Base-by-base conservation (phyloP, 495 filamentous ascomycete genomes). In the Aeminium ludgeri region DNA sequence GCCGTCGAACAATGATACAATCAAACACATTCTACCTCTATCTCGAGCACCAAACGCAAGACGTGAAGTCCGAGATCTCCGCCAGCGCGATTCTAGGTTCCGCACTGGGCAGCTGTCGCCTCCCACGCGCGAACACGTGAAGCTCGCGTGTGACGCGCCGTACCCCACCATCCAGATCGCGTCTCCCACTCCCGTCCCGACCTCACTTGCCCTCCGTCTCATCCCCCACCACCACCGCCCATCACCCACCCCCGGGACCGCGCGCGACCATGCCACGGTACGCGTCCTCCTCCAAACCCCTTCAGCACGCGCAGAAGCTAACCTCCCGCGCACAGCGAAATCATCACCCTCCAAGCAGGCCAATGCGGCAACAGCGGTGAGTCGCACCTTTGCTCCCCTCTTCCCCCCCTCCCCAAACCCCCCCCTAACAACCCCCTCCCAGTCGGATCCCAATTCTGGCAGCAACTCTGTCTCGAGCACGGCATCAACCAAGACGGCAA, bases 291-390 rank as follows among this genome's bases (percentile, higher is more conserved):
- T n/a, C 19, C 6, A 10, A 15, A 25, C 19, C 34, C 10, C 15
- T 34, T n/a, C 2, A 6, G n/a, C 12, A 11, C n/a, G n/a, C n/a
- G n/a, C n/a, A n/a, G n/a, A 17, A 30, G 12, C 45, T 36, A 25
- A 13, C 34, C n/a, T n/a, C n/a, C 15, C 13, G 18, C 23, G 11
- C 32, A 2, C 40, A 96, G 89, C 64, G 89, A 97, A 73, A 96
- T 97, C 57, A 97, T 97, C 61, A 97, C 91, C 29, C 81, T 97
- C 47, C 89, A 97, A 65, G 86, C 91, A 40, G 89, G 89, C 70
- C 89, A 97, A 62, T 97, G 89, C 73, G 89, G 89, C 70, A 97
- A 97, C 62, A 95, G 85, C 68, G 85, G 86, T 93, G 58, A 66
- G 81, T 76, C 13, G 17, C 34, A 36, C 12, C 34, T 34, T 18